A percentile compares a stretch with the other conserved stretches of the same genome.
These are phyloP conservation scores for Naganishia sp. DNA, from an alignment of 1,284 basidiomycete species.

Conservation along the genomic window DNA sequence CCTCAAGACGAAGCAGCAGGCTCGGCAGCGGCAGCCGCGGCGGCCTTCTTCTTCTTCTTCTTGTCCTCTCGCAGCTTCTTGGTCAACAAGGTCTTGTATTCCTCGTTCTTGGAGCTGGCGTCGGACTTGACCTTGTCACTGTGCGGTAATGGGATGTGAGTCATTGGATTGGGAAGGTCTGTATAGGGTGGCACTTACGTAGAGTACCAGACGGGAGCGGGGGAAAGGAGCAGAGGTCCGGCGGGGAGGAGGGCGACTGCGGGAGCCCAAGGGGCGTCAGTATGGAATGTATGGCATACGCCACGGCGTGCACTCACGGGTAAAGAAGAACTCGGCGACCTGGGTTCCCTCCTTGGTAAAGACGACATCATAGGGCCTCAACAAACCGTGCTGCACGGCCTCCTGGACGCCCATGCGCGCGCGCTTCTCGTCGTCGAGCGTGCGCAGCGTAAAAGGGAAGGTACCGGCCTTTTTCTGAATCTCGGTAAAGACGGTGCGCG, in stretches of 20 bases:
- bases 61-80: constrained; percentile 82
- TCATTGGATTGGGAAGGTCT: background rate
- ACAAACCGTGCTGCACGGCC: constrained; percentile 80
- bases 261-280: constrained; percentile 63
- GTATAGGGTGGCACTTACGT: constrained; percentile 55
- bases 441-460: constrained; percentile 96
- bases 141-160: background rate
- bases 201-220: constrained; percentile 88
- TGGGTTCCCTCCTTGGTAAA: constrained; percentile 76
- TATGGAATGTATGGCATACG: background rate
- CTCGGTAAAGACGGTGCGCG: constrained; percentile 89
- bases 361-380: constrained; percentile 54
- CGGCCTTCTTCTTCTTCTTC: constrained; percentile 86
- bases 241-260: constrained; percentile 82
- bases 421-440: constrained; percentile 91
- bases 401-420: constrained; percentile 94
- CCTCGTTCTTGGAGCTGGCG: constrained; percentile 84
- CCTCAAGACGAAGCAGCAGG: constrained; percentile 19
- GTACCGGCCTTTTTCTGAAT: constrained; percentile 96
- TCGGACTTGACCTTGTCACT: constrained; percentile 77
- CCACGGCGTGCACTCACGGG: constrained; percentile 50
- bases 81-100: constrained; percentile 73
- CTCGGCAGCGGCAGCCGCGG: constrained; percentile 56
- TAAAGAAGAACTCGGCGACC: constrained; percentile 94
- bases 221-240: constrained; percentile 80